Conservation (phyloP, 1,284 basidiomycete species). For the Leccinum cinnamomeum region DNA sequence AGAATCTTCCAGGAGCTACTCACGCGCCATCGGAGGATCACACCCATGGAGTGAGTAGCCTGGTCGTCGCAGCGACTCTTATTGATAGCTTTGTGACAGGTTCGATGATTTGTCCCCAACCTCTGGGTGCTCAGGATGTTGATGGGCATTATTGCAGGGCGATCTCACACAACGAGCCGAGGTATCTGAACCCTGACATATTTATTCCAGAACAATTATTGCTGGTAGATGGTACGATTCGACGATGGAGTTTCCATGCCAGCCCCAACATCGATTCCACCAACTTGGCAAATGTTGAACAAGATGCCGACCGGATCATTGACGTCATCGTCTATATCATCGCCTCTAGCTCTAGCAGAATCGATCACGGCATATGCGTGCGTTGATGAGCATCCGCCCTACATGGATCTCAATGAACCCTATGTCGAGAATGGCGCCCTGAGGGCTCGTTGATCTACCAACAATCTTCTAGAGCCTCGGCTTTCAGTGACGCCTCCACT, state of each 20-base stretch:
- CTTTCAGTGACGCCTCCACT: conserved; percentile 70
- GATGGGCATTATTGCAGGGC: too few relatives aligned
- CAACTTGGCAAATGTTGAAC: conserved; percentile 47
- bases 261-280: conserved; percentile 29
- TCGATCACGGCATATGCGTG: conserved; percentile 73
- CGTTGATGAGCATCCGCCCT: conserved; percentile 55
- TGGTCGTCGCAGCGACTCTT: too few relatives aligned
- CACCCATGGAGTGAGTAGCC: too few relatives aligned
- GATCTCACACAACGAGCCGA: too few relatives aligned
- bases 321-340: conserved; percentile 53
- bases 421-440: conserved; percentile 40
- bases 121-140: too few relatives aligned
- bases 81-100: too few relatives aligned
- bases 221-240: too few relatives aligned
- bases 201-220: too few relatives aligned
- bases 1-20: too few relatives aligned
- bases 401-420: conserved; percentile 61
- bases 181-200: too few relatives aligned
- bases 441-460: conserved; percentile 60
- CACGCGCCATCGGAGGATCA: too few relatives aligned
- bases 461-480: conserved; percentile 66
- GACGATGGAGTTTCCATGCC: conserved; percentile 24
- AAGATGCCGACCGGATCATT: conserved; percentile 70
- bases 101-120: too few relatives aligned
- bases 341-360: conserved; percentile 75